Base-by-base conservation (phyloP, 306 rosid genomes). In the Malus fusca region DNA sequence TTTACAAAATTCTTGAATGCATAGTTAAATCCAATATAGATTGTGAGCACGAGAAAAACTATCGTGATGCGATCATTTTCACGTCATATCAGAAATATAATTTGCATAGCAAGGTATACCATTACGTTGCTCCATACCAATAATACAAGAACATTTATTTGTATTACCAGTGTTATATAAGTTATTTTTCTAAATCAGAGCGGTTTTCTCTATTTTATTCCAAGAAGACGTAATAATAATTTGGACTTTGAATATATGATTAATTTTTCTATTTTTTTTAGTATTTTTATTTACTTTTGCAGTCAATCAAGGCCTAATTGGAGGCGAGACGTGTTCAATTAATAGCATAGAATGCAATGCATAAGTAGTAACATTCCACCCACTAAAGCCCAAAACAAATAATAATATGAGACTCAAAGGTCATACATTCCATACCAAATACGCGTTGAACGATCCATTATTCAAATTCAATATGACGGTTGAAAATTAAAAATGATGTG, bases 281-380 rank as follows among this genome's bases (percentile, higher is more conserved):
- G 17, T 7, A 7, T 7, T 48, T 48, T 48, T 14, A n/a, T 56
- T 56, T 56, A 56, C 13, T 61, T 61, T 6, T 11, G 11, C 72
- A 51, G 35, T 51, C 76, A 75, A 79, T 69, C 80, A 63, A 76
- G 65, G 44, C 77, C 22, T 4, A 77, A 71, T 81, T 42, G 68
- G 79, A 62, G 83, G 79, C 59, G 6, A 48, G 22, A 22, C 26
- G 31, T 6, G 61, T 12, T 10, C 33, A n/a, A 11, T 18, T 15
- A 48, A 48, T 5, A 2, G 12, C 44, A 37, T 7, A 37, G 42
- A 37, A 37, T 7, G 42, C 42, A 37, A 37, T 37, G 42, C 9
- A 37, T 7, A 7, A 37, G 42, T 9, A 0, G 55, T 17, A 15
- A 48, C 55, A 48, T 48, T 48, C 69, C 33, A 71, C 74, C 56